Conservation (phyloP, 768 basidiomycete genomes). For the Phylloporus arenicola region DNA sequence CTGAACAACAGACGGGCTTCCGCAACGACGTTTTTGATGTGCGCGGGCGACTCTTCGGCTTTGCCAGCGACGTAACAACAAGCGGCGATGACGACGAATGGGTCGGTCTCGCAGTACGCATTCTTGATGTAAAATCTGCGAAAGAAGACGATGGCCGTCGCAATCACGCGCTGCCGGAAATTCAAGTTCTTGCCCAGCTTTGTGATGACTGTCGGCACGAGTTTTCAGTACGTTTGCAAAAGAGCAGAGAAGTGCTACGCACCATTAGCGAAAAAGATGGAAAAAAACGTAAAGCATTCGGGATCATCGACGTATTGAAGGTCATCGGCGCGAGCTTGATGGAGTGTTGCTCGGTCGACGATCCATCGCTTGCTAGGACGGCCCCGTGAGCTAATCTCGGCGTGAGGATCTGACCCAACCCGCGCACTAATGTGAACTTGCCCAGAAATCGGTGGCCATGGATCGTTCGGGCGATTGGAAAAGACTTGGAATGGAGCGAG, state of each 20-base stretch:
- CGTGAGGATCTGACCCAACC: constrained; percentile 7
- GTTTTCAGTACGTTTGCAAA: not conserved
- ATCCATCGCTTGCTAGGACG: constrained; percentile 82
- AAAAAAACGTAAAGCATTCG: constrained; percentile 73
- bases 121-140: constrained; percentile 97
- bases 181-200: constrained; percentile 80
- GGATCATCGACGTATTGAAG: constrained; percentile 72
- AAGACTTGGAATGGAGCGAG: not conserved
- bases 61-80: constrained; percentile 97
- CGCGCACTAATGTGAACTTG: constrained; percentile 80
- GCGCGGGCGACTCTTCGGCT: constrained; percentile 92
- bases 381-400: constrained; percentile 13
- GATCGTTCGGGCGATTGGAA: not conserved
- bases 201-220: constrained; percentile 55
- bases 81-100: constrained; percentile 85
- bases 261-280: constrained; percentile 89
- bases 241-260: constrained; percentile 3
- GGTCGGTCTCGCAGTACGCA: constrained; percentile 92
- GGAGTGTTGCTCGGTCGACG: constrained; percentile 71
- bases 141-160: constrained; percentile 94
- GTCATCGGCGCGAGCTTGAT: constrained; percentile 72
- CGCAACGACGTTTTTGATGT: constrained; percentile 86
- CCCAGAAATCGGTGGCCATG: constrained; percentile 92
- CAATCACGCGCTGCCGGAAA: constrained; percentile 85
- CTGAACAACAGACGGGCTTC: constrained; percentile 78